These are phyloP conservation scores for Ogataea pini DNA, from an alignment of 805 yeast genomes.

Conservation along the genomic window DNA sequence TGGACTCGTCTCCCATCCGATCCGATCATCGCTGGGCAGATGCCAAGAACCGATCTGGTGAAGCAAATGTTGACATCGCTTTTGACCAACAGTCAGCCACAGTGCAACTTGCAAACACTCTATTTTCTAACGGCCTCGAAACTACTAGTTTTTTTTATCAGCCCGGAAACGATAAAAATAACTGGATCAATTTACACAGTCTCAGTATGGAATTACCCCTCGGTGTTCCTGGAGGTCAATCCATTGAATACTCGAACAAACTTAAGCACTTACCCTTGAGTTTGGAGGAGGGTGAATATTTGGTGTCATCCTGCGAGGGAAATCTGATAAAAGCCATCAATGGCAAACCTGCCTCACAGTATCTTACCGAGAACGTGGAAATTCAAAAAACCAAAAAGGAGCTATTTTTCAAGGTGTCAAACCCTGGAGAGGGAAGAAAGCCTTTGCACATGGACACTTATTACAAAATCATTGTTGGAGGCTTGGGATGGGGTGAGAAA, in stretches of 20 bases:
- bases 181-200: slow-evolving; percentile 15
- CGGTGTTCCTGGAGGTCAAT: neutral
- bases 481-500: slow-evolving; percentile 75
- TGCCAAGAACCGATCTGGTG: slow-evolving; percentile 9
- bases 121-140: slow-evolving; percentile 28
- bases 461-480: slow-evolving; percentile 67
- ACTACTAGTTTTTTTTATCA: slow-evolving; percentile 28
- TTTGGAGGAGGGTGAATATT: slow-evolving; percentile 30
- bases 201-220: slow-evolving; percentile 8
- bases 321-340: slow-evolving; percentile 62
- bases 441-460: slow-evolving; percentile 29
- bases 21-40: slow-evolving; percentile 15
- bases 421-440: neutral
- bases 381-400: slow-evolving; percentile 33
- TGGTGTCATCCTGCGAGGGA: slow-evolving; percentile 51
- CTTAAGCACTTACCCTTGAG: slow-evolving; percentile 14
- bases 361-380: slow-evolving; percentile 45
- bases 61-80: neutral
- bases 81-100: slow-evolving; percentile 4
- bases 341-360: slow-evolving; percentile 55
- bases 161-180: slow-evolving; percentile 12
- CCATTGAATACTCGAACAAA: slow-evolving; percentile 15
- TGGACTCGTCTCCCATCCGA: slow-evolving; percentile 14
- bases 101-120: slow-evolving; percentile 27
- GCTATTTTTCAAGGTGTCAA: slow-evolving; percentile 24